These are phyloP conservation scores for Mycena chlorophos DNA, from an alignment of 768 basidiomycete species.

Conservation along the genomic window DNA sequence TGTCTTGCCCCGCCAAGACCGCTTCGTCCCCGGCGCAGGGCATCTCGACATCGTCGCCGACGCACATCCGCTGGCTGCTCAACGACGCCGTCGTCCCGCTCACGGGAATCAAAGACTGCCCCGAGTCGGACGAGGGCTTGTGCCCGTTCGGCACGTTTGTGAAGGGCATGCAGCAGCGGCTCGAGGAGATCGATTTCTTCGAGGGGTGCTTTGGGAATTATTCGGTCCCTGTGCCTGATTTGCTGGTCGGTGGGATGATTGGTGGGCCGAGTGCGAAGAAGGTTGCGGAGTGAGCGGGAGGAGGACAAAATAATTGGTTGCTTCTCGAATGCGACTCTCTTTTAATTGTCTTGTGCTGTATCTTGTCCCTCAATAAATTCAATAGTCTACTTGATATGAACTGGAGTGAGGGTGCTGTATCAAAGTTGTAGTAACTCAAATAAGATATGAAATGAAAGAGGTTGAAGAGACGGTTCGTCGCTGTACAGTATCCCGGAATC, in stretches of 20 bases:
- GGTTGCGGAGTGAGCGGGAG: too few species aligned
- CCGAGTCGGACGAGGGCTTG: slow-evolving; percentile 53
- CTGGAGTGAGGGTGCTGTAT: too few species aligned
- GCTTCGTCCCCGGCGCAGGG: background rate
- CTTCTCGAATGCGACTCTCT: too few species aligned
- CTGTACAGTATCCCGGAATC: too few species aligned
- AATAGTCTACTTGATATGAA: too few species aligned
- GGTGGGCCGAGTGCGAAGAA: too few species aligned
- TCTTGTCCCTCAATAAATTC: too few species aligned
- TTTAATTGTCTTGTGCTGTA: too few species aligned
- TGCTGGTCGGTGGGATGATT: slow-evolving; percentile 45
- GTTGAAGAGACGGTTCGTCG: too few species aligned
- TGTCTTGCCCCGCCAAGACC: slow-evolving; percentile 34
- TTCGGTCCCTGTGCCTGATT: slow-evolving; percentile 41
- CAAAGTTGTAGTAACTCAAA: too few species aligned
- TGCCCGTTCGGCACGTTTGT: slow-evolving; percentile 65
- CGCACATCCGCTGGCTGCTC: slow-evolving; percentile 52
- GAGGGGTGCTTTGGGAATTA: slow-evolving; percentile 62
- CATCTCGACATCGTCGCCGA: background rate
- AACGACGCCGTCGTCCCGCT: slow-evolving; percentile 77
- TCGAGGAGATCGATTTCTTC: slow-evolving; percentile 59
- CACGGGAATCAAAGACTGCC: slow-evolving; percentile 63
- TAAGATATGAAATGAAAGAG: too few species aligned
- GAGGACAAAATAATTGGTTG: too few species aligned
- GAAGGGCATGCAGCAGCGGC: slow-evolving; percentile 53